A percentile compares a stretch with the other conserved stretches of the same genome.
Evolutionary conservation across 495 filamentous ascomycete genomes (phyloP).

Genomic region (Aspergillus biplanus): DNA sequence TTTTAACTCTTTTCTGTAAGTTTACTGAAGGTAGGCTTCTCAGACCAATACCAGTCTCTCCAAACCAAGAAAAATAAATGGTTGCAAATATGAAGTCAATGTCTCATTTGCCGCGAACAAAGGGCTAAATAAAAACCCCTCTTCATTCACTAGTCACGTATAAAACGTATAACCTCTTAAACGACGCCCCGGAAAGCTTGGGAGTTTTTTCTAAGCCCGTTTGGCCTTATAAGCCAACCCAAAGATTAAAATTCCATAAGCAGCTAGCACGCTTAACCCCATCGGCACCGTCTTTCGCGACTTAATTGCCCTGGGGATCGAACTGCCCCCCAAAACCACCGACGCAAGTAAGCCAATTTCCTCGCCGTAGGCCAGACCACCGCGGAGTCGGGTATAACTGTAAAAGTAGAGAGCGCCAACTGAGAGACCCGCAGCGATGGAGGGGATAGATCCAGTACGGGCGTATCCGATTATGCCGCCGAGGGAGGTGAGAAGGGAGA

Average conservation of each 20-base stretch:
- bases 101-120: no score
- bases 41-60: not conserved
- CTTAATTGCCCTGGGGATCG: conserved; percentile 82
- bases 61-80: not conserved
- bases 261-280: conserved; percentile 66
- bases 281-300: conserved; percentile 75
- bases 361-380: conserved; percentile 68
- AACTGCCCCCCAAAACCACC: conserved; percentile 75
- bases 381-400: conserved; percentile 38
- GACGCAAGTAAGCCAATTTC: conserved; percentile 81
- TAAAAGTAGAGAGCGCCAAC: conserved; percentile 71
- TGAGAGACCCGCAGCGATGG: conserved; percentile 76
- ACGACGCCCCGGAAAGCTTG: not conserved
- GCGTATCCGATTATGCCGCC: conserved; percentile 86
- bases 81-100: no score
- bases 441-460: conserved; percentile 83
- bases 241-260: conserved; percentile 70
- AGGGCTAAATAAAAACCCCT: not conserved
- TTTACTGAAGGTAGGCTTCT: conserved; percentile 2
- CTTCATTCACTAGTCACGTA: not conserved
- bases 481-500: conserved; percentile 80
- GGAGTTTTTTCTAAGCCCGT: conserved; percentile 24
- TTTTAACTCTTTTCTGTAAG: conserved; percentile 2
- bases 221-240: conserved; percentile 52
- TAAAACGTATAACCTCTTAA: not conserved